Evolutionary conservation across 805 yeast genomes (phyloP), one percentile per base, ranked within the genome.

Genomic region (Gaillardinia entomophila): DNA sequence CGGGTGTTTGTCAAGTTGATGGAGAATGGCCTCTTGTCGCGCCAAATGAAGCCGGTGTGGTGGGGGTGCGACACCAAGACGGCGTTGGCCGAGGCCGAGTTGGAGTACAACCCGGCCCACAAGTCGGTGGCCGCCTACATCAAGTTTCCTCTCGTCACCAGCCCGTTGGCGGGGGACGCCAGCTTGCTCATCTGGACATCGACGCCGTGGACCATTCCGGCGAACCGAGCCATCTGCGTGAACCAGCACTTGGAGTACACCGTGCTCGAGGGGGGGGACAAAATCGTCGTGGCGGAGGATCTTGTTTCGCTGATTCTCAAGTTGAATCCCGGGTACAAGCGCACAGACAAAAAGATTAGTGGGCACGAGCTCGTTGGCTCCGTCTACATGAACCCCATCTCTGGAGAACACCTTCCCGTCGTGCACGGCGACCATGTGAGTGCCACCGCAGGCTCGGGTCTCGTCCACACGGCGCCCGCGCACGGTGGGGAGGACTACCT

Each of bases 391-490:
- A 82, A 82, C 43, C 84, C 85, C 2, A 53, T 82, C 3, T 43
- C 68, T 4, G 45, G 53, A 6, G 50, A 43, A 13, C 23, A 24
- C 11, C 73, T 68, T 40, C 95, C 95, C 0, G 59, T 90, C 3
- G 40, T 90, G 3, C 79, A 76, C 36, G 97, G 92, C 4, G 75
- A 71, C 33, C 95, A 89, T 55, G 97, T 94, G 10, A 77, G 86
- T 1, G 73, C 74, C 36, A 44, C 71, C 1, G 77, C 92, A 0
- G 99, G 99, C 55, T 86, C 98, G 0, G 99, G 98, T 2, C 61
- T 92, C 11, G 99, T 92, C 1, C 99, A 92, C 52, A 83, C 87
- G 14, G 97, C 98, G 0, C 97, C 98, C 2, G 97, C 97, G 0
- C 98, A 92, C 54, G 99, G 99, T 48, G 75, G 79, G 47, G 98